A percentile compares a stretch with the other conserved stretches of the same genome.
These are phyloP conservation scores for Tetraselmis striata DNA, from an alignment of 139 green algal genomes.

Conservation along the genomic window DNA sequence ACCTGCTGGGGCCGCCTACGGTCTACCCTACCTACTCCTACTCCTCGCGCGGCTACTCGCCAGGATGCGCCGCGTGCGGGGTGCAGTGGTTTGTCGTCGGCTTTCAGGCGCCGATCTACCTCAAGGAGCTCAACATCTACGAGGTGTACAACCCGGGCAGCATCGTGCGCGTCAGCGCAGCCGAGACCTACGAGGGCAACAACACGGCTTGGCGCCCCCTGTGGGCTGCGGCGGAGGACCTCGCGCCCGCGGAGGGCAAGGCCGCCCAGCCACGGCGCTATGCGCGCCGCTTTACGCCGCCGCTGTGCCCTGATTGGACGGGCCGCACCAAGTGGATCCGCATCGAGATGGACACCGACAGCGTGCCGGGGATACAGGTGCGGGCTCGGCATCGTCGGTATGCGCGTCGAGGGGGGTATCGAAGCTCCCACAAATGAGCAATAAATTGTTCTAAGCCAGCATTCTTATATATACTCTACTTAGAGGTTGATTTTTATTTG, in stretches of 20 bases:
- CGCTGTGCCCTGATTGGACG: not conserved
- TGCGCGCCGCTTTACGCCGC: not conserved
- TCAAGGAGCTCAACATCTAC: not conserved
- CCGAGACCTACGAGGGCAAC: not conserved
- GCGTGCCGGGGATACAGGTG: not conserved
- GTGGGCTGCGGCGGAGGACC: not conserved
- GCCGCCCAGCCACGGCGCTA: not conserved
- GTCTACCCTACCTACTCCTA: not conserved
- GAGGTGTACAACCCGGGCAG: not conserved
- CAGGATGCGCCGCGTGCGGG: not conserved
- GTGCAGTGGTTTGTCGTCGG: not conserved
- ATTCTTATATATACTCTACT: no score
- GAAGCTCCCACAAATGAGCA: no score
- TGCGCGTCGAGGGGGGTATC: no score
- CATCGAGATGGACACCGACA: not conserved
- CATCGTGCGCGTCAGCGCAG: not conserved
- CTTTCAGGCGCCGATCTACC: not conserved
- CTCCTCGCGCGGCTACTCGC: not conserved
- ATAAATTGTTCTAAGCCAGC: no score
- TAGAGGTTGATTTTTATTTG: no score
- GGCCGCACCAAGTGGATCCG: not conserved
- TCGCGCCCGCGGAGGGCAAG: not conserved
- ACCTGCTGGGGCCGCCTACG: not conserved
- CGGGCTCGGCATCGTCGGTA: no score
- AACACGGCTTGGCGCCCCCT: not conserved